phyloP scores from a whole-genome alignment of 495 filamentous ascomycete species.

The Penicillium paxilli region DNA sequence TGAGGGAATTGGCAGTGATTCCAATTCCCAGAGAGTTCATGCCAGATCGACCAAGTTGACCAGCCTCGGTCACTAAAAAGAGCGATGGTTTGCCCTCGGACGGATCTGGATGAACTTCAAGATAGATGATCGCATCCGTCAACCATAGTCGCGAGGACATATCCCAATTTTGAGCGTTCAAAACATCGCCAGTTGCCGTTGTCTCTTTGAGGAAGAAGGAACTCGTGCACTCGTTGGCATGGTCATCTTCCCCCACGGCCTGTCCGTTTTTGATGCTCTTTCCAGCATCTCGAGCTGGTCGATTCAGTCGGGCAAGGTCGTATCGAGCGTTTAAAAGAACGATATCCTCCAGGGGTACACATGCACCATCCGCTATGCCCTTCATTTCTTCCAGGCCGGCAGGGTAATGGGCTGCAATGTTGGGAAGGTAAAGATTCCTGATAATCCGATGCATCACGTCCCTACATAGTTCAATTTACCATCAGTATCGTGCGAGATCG shows the following conservation, averaged over 20 bases:
- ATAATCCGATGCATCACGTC: not conserved
- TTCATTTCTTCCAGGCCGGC: slow-evolving; percentile 26
- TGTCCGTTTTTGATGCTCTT: not conserved
- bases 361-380: slow-evolving; percentile 28
- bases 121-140: slow-evolving; percentile 18
- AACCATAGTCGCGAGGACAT: slow-evolving; percentile 10
- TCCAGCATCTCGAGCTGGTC: not conserved
- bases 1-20: slow-evolving; percentile 22
- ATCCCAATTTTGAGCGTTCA: slow-evolving; percentile 32
- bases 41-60: slow-evolving; percentile 25
- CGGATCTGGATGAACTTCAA: slow-evolving; percentile 22
- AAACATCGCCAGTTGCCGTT: slow-evolving; percentile 13
- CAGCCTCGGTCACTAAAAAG: slow-evolving; percentile 30
- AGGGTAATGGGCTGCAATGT: slow-evolving; percentile 19
- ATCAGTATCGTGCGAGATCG: not conserved
- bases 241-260: not conserved
- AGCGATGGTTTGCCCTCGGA: slow-evolving; percentile 16
- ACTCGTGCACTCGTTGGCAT: not conserved
- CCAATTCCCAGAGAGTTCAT: slow-evolving; percentile 24
- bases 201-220: slow-evolving; percentile 3
- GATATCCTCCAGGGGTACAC: slow-evolving; percentile 23
- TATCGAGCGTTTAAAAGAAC: slow-evolving; percentile 31
- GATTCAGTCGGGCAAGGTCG: slow-evolving; percentile 14
- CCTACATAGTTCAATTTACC: not conserved
- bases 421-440: not conserved